Evolutionary conservation across 192 early-diverging fungal genomes (phyloP).

Genomic region (Coemansia sp.): DNA sequence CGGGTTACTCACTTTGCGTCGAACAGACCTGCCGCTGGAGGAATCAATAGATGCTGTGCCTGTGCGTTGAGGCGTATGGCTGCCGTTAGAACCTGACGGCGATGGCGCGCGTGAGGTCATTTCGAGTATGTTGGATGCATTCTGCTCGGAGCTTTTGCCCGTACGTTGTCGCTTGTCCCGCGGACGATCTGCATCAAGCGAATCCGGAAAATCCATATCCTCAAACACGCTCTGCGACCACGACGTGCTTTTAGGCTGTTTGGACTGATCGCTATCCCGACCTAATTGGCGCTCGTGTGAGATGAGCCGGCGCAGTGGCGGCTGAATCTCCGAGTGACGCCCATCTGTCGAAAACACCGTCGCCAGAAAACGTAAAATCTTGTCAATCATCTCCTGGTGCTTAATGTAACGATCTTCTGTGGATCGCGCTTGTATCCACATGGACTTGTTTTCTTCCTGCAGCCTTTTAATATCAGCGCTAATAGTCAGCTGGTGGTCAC

Average conservation of each 20-base stretch:
- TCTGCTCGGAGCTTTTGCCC: not conserved
- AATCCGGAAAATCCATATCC: slow-evolving; percentile 35
- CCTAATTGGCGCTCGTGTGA: slow-evolving; percentile 12
- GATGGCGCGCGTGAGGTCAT: slow-evolving; percentile 13
- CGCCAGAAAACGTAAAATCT: slow-evolving; percentile 88
- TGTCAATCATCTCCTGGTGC: slow-evolving; percentile 92
- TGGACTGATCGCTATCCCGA: not conserved
- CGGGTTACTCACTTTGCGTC: slow-evolving; percentile 20
- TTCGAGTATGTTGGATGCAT: slow-evolving; percentile 16
- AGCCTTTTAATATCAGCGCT: slow-evolving; percentile 81
- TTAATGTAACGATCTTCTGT: slow-evolving; percentile 76
- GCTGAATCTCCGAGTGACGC: slow-evolving; percentile 29
- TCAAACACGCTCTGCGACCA: slow-evolving; percentile 32
- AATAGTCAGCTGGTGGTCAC: slow-evolving; percentile 88
- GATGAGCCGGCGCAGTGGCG: slow-evolving; percentile 46
- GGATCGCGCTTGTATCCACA: slow-evolving; percentile 82
- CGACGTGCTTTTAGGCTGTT: slow-evolving; percentile 3
- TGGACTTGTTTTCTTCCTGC: slow-evolving; percentile 80
- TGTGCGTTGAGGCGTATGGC: not conserved
- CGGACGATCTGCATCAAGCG: slow-evolving; percentile 15
- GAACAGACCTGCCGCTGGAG: slow-evolving; percentile 1
- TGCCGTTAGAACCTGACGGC: slow-evolving; percentile 8
- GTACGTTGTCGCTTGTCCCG: slow-evolving; percentile 32
- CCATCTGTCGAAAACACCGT: slow-evolving; percentile 70
- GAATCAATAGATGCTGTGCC: not conserved